A percentile compares a stretch with the other conserved stretches of the same genome.
Evolutionary conservation across 306 rosid genomes (phyloP).

Genomic region (Rosa rugosa): DNA sequence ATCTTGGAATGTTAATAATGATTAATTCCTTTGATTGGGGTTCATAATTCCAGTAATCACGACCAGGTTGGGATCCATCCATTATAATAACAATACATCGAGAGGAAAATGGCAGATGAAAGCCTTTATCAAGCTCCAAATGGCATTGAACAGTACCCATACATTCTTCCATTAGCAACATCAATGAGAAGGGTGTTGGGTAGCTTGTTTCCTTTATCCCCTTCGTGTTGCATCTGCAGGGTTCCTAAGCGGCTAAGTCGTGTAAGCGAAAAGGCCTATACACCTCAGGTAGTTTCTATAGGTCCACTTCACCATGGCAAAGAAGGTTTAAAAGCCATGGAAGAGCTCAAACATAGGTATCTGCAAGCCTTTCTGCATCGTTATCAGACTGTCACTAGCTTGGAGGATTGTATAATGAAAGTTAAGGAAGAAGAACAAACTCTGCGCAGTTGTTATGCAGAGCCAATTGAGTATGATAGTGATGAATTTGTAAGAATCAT

Average conservation of each 20-base stretch:
- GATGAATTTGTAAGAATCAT: conserved; percentile 27
- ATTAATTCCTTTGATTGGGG: background rate
- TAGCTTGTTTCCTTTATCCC: background rate
- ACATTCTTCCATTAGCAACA: background rate
- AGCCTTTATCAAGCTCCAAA: background rate
- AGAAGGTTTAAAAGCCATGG: background rate
- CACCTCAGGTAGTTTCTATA: conserved; percentile 14
- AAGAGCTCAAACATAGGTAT: conserved; percentile 12
- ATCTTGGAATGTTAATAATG: background rate
- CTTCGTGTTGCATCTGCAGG: conserved; percentile 1
- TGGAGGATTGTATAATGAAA: background rate
- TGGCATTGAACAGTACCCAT: background rate
- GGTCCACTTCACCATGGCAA: conserved; percentile 7
- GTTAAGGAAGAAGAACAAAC: background rate
- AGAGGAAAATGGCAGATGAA: background rate
- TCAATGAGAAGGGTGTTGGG: background rate
- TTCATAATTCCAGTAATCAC: background rate
- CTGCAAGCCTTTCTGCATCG: background rate
- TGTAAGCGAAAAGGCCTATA: conserved; percentile 2
- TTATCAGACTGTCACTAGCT: no score
- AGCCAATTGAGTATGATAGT: background rate
- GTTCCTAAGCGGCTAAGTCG: conserved; percentile 5
- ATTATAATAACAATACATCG: background rate
- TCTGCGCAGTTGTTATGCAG: conserved; percentile 12
- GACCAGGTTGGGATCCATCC: background rate